Evolutionary conservation across 352 stramenopile genomes (phyloP).

Genomic region (Phytophthora uliginosa): DNA sequence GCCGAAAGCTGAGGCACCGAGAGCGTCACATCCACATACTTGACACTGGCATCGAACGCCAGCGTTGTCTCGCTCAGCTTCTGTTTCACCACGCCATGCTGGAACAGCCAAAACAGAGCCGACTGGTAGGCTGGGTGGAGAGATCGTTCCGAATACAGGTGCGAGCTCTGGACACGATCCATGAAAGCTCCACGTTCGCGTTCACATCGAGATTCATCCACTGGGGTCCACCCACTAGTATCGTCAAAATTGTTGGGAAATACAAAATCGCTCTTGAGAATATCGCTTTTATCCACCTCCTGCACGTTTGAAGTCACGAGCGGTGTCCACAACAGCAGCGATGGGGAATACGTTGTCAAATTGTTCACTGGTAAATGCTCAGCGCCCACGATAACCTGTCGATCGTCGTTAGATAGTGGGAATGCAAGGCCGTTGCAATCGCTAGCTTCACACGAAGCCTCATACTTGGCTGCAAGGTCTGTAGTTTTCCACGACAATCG

Average conservation of each 20-base stretch:
- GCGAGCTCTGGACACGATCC: conserved; percentile 48
- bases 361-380: conserved; percentile 40
- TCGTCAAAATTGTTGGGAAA: conserved; percentile 61
- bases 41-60: conserved; percentile 35
- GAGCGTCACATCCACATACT: conserved; percentile 45
- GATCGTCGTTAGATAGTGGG: conserved; percentile 19
- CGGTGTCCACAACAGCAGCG: conserved; percentile 39
- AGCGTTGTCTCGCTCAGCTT: conserved; percentile 34
- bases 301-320: conserved; percentile 59
- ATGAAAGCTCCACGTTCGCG: conserved; percentile 55
- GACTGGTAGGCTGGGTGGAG: conserved; percentile 58
- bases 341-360: conserved; percentile 42
- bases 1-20: conserved; percentile 48
- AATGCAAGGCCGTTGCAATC: conserved; percentile 48
- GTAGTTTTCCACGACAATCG: conserved; percentile 48
- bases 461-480: conserved; percentile 44
- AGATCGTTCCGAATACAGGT: conserved; percentile 61
- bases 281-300: conserved; percentile 58
- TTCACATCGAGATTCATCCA: conserved; percentile 52
- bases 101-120: conserved; percentile 66
- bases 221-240: conserved; percentile 34
- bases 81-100: conserved; percentile 48
- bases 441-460: conserved; percentile 36
- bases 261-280: conserved; percentile 66
- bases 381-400: conserved; percentile 41